Evolutionary conservation across 192 early-diverging fungal genomes (phyloP), one percentile per base, ranked within the genome.

Genomic region (Kappamyces sp.): DNA sequence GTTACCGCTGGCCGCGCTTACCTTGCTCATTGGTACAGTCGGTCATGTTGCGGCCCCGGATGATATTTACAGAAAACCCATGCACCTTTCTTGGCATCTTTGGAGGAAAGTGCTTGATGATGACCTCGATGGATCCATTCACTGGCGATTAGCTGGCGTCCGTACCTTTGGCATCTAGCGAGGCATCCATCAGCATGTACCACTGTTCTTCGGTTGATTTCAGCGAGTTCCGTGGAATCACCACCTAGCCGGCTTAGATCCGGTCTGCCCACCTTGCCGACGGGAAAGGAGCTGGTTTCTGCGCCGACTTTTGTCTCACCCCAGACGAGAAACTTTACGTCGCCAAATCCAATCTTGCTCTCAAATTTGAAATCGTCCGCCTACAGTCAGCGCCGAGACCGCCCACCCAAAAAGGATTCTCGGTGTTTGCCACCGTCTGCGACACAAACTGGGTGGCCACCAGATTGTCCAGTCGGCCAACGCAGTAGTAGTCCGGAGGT

Each of bases 291-390:
- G n/a, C 33, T 42, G 22, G n/a, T 42, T 11, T 48, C 33, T 2
- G 38, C n/a, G n/a, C 6, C 48, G 4, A 8, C 35, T 22, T 45
- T 60, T 29, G 31, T 33, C 5, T 51, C 32, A 5, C 12, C 7
- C 41, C 60, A 61, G 6, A 61, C 35, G 3, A 61, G 40, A 52
- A 61, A 61, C 42, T 51, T 61, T 12, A 61, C 42, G 6, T 61
- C 31, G 49, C 50, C 31, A 48, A 61, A 51, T 40, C 49, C 60
- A 22, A 34, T 7, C 8, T 1, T 7, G 22, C 8, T 36, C 12
- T 39, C 37, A 39, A 39, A 48, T 22, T 30, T 9, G 22, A 41
- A 41, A 41, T 15, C 37, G 38, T 49, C 45, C n/a, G 45, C 43
- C 60, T 48, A 34, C 2, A 5, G 34, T 48, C 30, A 39, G 22